Conservation (phyloP, 1,139 yeast genomes). For the Geotrichum histeridarum region DNA sequence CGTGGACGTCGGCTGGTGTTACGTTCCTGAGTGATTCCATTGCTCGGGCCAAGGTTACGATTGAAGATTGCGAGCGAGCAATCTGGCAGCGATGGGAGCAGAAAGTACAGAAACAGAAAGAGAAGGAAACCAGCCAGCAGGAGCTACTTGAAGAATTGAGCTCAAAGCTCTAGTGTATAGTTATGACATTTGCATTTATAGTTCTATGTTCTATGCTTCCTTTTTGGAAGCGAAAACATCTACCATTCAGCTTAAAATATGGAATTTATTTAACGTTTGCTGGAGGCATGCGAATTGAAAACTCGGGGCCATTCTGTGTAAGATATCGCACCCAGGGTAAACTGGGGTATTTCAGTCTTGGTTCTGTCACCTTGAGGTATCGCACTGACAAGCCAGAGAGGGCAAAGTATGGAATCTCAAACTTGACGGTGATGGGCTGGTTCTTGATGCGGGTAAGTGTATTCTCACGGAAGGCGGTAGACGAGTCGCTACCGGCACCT, state of each 20-base stretch:
- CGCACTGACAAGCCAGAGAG: constrained; percentile 92
- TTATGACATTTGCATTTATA: constrained; percentile 7
- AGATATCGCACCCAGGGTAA: constrained; percentile 93
- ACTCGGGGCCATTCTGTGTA: constrained; percentile 86
- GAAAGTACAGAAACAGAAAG: constrained; percentile 28
- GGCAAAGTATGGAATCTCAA: constrained; percentile 91
- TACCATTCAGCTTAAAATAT: too few relatives aligned
- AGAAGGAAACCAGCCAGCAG: constrained; percentile 22
- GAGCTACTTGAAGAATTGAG: constrained; percentile 24
- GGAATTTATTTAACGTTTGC: constrained; percentile 5
- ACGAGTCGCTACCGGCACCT: constrained; percentile 20
- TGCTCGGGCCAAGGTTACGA: constrained; percentile 28
- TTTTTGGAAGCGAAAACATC: too few relatives aligned
- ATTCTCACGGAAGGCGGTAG: constrained; percentile 20
- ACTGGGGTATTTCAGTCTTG: constrained; percentile 78
- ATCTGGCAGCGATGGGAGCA: constrained; percentile 36
- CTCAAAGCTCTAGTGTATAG: constrained; percentile 12
- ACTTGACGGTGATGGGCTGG: constrained; percentile 56
- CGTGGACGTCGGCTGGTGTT: constrained; percentile 34
- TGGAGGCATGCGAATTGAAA: constrained; percentile 58
- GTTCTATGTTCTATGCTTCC: background rate
- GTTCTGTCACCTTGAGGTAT: constrained; percentile 81
- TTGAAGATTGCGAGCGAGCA: constrained; percentile 25
- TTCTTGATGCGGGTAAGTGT: constrained; percentile 18
- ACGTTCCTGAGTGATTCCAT: constrained; percentile 28